Conservation (phyloP, 352 stramenopile species). For the Pythium periplocum region DNA sequence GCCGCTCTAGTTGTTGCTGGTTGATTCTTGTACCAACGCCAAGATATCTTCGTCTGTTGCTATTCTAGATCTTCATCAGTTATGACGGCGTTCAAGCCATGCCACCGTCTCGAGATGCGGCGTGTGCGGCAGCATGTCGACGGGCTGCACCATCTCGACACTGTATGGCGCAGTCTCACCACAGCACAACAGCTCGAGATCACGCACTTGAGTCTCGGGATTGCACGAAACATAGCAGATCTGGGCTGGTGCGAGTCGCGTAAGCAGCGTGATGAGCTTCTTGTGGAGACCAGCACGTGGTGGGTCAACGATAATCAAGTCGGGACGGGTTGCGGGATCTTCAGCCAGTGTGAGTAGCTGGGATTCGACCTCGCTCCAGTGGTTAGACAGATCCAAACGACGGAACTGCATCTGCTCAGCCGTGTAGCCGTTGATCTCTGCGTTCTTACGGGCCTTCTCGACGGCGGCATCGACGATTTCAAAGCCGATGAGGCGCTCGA, state of each 20-base stretch:
- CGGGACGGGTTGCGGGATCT: constrained; percentile 18
- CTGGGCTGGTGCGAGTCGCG: constrained; percentile 27
- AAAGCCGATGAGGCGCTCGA: constrained; percentile 52
- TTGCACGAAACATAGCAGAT: constrained; percentile 85
- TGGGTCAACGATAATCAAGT: constrained; percentile 74
- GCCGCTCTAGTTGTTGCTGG: no score
- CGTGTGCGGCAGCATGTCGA: constrained; percentile 80
- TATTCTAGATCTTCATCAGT: no score
- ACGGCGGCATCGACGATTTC: constrained; percentile 62
- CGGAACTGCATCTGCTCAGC: constrained; percentile 57
- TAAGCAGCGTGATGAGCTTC: constrained; percentile 58
- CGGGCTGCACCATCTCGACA: constrained; percentile 48
- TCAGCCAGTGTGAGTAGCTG: constrained; percentile 18
- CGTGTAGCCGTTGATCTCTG: constrained; percentile 49
- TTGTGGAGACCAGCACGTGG: constrained; percentile 62
- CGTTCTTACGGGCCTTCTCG: constrained; percentile 45
- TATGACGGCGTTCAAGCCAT: constrained; percentile 30
- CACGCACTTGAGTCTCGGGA: constrained; percentile 46
- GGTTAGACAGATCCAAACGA: constrained; percentile 49
- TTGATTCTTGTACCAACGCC: no score
- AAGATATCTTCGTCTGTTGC: no score
- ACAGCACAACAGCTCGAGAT: constrained; percentile 43
- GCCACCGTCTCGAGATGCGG: constrained; percentile 76
- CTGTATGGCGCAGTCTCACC: constrained; percentile 22
- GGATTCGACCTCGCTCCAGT: constrained; percentile 34